Base-by-base conservation (phyloP, 345 rosid genomes). In the Passiflora organensis region DNA sequence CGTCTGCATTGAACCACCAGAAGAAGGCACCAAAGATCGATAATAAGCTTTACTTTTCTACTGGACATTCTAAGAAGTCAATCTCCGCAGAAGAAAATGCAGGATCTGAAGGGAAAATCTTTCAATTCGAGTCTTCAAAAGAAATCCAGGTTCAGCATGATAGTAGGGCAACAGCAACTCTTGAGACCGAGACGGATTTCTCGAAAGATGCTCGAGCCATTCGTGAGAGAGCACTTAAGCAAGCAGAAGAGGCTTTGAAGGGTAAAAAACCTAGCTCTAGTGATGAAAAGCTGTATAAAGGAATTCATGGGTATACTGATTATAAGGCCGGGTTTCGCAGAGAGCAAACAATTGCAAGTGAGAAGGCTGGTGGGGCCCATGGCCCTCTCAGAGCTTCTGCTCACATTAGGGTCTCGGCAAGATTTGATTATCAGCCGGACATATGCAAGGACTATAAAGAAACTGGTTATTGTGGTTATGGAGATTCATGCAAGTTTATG, bases 351-450 rank as follows among this genome's bases (percentile, higher is more conserved):
- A 69, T 90, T 66, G 74, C 97, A 5, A 80, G 94, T 58, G 95
- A 90, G 78, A 90, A 90, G 68, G 97, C 97, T 12, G 95, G 95
- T 20, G 91, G 97, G 23, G 55, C 95, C 15, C 95, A 87, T 64
- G 97, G 97, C 36, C 94, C 97, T 45, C 77, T 87, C 38, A 80
- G 97, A 72, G 95, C 97, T 48, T 90, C 95, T 62, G 97, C 97
- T 55, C 95, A 90, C 54, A 82, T 90, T 16, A 78, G 94, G 66
- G 95, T 84, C 1, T 82, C 95, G 0, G 95, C 97, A 10, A 86
- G 95, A 62, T 90, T 84, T 55, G 94, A 90, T 76, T 90, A 87
- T 68, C 95, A 87, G 63, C 97, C 95, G 8, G 95, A 90, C 24
- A 87, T 90, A 0, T 90, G 95, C 55, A 90, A 90, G 60, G 97